Conservation (phyloP, 768 basidiomycete species). For the Trametes cubensis region DNA sequence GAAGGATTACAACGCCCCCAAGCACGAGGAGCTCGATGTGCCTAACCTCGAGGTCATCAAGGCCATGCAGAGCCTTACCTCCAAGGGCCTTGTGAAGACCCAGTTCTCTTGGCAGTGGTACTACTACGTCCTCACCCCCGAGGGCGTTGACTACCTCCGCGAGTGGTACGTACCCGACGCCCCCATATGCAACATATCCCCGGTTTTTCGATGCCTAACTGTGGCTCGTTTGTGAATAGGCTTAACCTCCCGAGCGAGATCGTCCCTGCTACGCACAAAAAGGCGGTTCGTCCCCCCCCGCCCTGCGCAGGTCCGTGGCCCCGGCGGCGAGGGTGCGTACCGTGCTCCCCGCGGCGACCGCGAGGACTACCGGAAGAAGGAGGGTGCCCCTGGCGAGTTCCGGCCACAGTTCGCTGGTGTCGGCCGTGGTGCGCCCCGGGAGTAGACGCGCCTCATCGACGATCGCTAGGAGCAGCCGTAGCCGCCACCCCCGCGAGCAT, state of each 20-base stretch:
- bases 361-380: constrained; percentile 92
- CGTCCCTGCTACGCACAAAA: constrained; percentile 97
- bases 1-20: constrained; percentile 98
- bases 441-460: constrained; percentile 38
- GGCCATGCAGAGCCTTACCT: constrained; percentile 68
- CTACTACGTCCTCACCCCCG: constrained; percentile 96
- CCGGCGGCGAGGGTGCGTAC: constrained; percentile 79
- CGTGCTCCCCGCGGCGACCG: constrained; percentile 85
- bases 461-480: constrained; percentile 13
- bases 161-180: constrained; percentile 61
- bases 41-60: constrained; percentile 74
- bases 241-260: constrained; percentile 94
- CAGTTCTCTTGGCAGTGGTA: constrained; percentile 99
- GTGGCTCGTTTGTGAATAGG: constrained; percentile 46
- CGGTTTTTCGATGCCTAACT: neutral
- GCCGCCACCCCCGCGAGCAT: neutral
- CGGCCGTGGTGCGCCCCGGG: constrained; percentile 84
- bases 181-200: neutral
- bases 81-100: constrained; percentile 91
- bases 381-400: constrained; percentile 85
- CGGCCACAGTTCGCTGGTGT: constrained; percentile 88
- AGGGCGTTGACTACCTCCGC: constrained; percentile 96
- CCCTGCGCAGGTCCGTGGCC: constrained; percentile 68
- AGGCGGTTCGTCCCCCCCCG: constrained; percentile 86
- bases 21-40: constrained; percentile 86